Evolutionary conservation across 2,329 filamentous ascomycete genomes (phyloP), one percentile per base, ranked within the genome.

Genomic region (Cladobotryum protrusum): DNA sequence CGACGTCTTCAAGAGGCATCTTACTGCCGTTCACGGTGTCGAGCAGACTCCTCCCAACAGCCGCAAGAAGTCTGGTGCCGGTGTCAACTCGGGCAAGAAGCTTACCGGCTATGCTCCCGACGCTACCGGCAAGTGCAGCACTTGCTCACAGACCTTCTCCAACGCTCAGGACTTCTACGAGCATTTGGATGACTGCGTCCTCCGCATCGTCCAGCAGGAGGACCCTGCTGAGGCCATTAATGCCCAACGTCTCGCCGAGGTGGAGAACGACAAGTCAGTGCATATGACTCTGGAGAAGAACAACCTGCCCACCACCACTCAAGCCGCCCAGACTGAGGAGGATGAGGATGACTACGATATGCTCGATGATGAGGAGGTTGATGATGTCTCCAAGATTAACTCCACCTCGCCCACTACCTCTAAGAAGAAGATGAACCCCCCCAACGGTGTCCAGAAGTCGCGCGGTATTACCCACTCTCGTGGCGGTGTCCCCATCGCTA

Each of bases 111-210:
- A 89, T 62, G 78, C 86, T 17, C 78, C 83, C 52, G 87, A 93
- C 61, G 84, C 87, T 32, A 93, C 90, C 13, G 92, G 91, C 70
- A 96, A 93, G 73, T 97, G 93, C 71, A 96, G 90, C 20, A 97
- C 91, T 45, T 99, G 93, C 71, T 89, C 87, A 13, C 81, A 84
- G 52, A 96, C 87, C 12, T 97, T 97, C 70, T 82, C 81, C 72
- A 96, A 89, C 62, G 90, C 91, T 5, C 92, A 97, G 67, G 92
- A 97, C 72, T 97, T 97, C 72, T 97, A 97, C 68, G 93, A 97
- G 78, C 92, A 97, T 78, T 76, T 97, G 64, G 92, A 86, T 60
- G 83, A 86, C 70, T 86, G 83, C 63, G 83, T 86, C 53, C 72
- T 86, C 56, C 81, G 82, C 64, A 85, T 86, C 60, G 83, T 86